Evolutionary conservation across 352 stramenopile genomes (phyloP).

Genomic region (Hyaloperonospora arabidopsidis): DNA sequence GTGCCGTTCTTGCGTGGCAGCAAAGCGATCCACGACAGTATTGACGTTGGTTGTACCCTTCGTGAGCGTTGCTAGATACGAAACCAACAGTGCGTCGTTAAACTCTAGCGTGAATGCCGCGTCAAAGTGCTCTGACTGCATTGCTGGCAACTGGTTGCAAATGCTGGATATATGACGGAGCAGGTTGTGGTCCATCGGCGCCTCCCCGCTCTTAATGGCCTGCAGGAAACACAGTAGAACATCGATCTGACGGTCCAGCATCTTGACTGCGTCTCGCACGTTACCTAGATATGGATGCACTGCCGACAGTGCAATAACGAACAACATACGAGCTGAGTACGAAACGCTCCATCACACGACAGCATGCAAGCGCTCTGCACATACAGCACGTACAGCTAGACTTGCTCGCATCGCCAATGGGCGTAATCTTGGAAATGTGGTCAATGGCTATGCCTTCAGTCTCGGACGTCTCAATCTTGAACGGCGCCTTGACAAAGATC

Average conservation of each 20-base stretch:
- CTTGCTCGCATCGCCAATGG: slow-evolving; percentile 54
- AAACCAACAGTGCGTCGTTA: slow-evolving; percentile 75
- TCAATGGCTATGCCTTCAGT: slow-evolving; percentile 83
- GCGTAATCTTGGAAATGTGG: slow-evolving; percentile 83
- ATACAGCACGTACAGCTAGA: slow-evolving; percentile 50
- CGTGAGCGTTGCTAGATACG: slow-evolving; percentile 77
- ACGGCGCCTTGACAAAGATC: slow-evolving; percentile 84
- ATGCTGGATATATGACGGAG: slow-evolving; percentile 82
- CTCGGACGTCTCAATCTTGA: slow-evolving; percentile 84
- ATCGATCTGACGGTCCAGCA: slow-evolving; percentile 77
- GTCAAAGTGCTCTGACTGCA: slow-evolving; percentile 71
- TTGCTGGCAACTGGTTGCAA: slow-evolving; percentile 75
- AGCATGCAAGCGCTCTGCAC: too few species aligned
- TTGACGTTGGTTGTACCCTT: slow-evolving; percentile 76
- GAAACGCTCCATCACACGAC: too few species aligned
- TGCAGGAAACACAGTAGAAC: slow-evolving; percentile 67
- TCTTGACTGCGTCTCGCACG: slow-evolving; percentile 76
- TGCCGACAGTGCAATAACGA: slow-evolving; percentile 16
- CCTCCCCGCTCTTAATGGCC: slow-evolving; percentile 64
- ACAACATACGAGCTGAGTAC: slow-evolving; percentile 1
- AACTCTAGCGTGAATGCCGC: slow-evolving; percentile 70
- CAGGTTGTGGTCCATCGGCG: slow-evolving; percentile 68
- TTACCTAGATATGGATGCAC: slow-evolving; percentile 77
- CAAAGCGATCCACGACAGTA: slow-evolving; percentile 74
- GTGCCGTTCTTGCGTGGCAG: slow-evolving; percentile 60